phyloP scores from a whole-genome alignment of 1,139 yeast species.

The Geotrichum australiense region DNA sequence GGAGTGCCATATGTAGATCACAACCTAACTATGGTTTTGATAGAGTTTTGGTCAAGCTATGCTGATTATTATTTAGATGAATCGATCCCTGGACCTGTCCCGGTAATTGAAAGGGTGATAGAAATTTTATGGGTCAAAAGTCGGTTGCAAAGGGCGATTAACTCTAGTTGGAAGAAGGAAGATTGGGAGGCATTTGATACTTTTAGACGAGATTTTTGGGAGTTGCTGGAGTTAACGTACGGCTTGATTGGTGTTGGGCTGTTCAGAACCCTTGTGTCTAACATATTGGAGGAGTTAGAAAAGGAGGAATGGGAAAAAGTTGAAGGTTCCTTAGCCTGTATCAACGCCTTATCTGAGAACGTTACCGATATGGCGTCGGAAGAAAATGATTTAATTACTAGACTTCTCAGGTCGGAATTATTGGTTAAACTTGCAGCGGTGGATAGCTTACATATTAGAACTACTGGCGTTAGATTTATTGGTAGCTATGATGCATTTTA shows the following conservation, averaged over 20 bases:
- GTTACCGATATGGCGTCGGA: constrained; percentile 17
- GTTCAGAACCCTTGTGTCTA: constrained; percentile 44
- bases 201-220: constrained; percentile 68
- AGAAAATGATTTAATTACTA: constrained; percentile 8
- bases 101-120: constrained; percentile 43
- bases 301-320: constrained; percentile 40
- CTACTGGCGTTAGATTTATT: constrained; percentile 34
- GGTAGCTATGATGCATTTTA: constrained; percentile 34
- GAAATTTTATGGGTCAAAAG: constrained; percentile 58
- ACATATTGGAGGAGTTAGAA: constrained; percentile 32
- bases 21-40: constrained; percentile 54
- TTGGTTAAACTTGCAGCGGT: constrained; percentile 30
- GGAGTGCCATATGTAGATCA: constrained; percentile 64
- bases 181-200: constrained; percentile 51
- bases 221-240: constrained; percentile 63
- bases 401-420: constrained; percentile 25
- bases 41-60: constrained; percentile 75
- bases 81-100: constrained; percentile 26
- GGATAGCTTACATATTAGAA: constrained; percentile 27
- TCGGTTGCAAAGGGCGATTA: constrained; percentile 35
- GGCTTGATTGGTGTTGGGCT: constrained; percentile 55
- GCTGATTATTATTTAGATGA: constrained; percentile 52
- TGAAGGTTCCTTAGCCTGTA: constrained; percentile 63
- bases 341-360: constrained; percentile 45
- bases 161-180: constrained; percentile 27